phyloP scores from a whole-genome alignment of 2,329 filamentous ascomycete species.

The Alternaria tenuissima region DNA sequence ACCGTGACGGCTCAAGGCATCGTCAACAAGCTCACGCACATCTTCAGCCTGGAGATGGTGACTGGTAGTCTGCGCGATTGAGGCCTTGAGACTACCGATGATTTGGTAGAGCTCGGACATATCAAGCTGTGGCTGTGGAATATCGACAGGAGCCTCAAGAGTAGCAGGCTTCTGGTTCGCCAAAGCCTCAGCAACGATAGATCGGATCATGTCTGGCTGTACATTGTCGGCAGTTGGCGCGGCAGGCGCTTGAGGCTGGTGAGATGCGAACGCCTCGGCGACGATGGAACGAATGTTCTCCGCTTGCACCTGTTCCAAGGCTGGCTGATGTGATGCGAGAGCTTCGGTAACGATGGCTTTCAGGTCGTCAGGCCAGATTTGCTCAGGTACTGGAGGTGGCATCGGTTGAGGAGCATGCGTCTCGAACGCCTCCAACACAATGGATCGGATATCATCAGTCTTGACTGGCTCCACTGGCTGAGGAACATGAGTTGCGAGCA shows the following conservation, averaged over 20 bases:
- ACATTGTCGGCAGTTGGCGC: constrained; percentile 36
- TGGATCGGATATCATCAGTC: constrained; percentile 36
- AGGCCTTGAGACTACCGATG: constrained; percentile 58
- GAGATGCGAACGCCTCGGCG: constrained; percentile 37
- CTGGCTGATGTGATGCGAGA: constrained; percentile 54
- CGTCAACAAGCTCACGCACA: constrained; percentile 47
- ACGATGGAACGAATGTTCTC: constrained; percentile 40
- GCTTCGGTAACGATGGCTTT: constrained; percentile 66
- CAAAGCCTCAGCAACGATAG: constrained; percentile 46
- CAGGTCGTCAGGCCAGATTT: constrained; percentile 59
- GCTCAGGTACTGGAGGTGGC: constrained; percentile 37
- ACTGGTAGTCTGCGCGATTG: constrained; percentile 56
- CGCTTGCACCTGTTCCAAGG: constrained; percentile 29
- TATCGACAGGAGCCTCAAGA: constrained; percentile 44
- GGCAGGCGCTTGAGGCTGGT: constrained; percentile 27
- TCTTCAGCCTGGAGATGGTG: constrained; percentile 57
- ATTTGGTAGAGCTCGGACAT: constrained; percentile 57
- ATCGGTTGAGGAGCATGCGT: constrained; percentile 38
- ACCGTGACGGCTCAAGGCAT: constrained; percentile 48
- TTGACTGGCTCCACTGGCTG: constrained; percentile 27
- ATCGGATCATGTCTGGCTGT: constrained; percentile 45
- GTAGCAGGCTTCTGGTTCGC: constrained; percentile 41
- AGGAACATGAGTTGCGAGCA: constrained; percentile 26
- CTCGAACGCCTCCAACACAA: constrained; percentile 41
- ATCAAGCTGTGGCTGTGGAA: constrained; percentile 48